A percentile compares a stretch with the other conserved stretches of the same genome.
phyloP scores from a whole-genome alignment of 2,329 filamentous ascomycete genomes.

The Fusarium lyarnte region DNA sequence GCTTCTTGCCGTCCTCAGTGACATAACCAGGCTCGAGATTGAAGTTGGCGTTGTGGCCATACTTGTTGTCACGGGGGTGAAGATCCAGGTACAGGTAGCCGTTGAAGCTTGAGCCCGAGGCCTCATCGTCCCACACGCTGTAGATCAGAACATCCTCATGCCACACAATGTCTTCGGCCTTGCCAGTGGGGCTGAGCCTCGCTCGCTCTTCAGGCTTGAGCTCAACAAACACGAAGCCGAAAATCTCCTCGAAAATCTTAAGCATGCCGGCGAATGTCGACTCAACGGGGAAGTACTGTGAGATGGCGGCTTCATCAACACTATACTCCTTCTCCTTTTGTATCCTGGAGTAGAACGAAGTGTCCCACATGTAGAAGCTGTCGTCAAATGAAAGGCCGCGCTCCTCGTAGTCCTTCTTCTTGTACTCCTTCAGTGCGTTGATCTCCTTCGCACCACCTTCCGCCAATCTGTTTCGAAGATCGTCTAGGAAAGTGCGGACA shows the following conservation, averaged over 20 bases:
- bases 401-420: conserved; percentile 73
- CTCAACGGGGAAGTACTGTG: conserved; percentile 84
- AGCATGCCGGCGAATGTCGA: conserved; percentile 81
- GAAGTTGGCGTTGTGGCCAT: conserved; percentile 87
- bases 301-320: conserved; percentile 81
- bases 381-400: conserved; percentile 69
- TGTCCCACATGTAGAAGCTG: conserved; percentile 85
- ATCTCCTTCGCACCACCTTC: conserved; percentile 78
- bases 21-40: conserved; percentile 79
- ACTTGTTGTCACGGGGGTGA: conserved; percentile 83
- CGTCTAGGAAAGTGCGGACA: conserved; percentile 77
- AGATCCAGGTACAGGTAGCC: conserved; percentile 87
- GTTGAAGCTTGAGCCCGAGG: conserved; percentile 76
- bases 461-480: conserved; percentile 72
- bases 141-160: conserved; percentile 86
- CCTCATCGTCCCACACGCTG: conserved; percentile 82
- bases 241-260: conserved; percentile 83
- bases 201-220: conserved; percentile 73
- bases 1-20: conserved; percentile 72
- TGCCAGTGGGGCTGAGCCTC: conserved; percentile 71
- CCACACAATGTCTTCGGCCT: conserved; percentile 79
- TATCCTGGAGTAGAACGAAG: conserved; percentile 80
- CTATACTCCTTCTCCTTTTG: conserved; percentile 84
- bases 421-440: conserved; percentile 75
- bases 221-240: conserved; percentile 82